Evolutionary conservation across 208 protist genomes (phyloP).

Genomic region (Leishmania martiniquensis): DNA sequence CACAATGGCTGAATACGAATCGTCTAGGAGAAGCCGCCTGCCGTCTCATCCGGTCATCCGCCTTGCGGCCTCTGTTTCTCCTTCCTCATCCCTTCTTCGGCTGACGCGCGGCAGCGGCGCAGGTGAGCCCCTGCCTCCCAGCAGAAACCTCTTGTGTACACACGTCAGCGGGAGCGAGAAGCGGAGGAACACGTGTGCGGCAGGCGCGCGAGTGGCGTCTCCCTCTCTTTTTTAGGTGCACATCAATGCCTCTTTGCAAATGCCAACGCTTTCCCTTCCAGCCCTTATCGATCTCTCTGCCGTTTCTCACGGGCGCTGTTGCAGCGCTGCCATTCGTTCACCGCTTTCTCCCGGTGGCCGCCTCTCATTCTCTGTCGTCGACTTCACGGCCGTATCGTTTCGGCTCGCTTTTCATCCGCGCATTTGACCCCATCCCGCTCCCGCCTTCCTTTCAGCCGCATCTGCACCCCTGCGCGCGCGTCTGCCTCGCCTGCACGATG

Average conservation of each 20-base stretch:
- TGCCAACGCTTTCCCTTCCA: neutral
- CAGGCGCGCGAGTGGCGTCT: neutral
- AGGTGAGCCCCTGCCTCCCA: neutral
- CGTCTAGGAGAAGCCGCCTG: too few species aligned
- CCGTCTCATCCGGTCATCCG: too few species aligned
- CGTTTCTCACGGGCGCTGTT: neutral
- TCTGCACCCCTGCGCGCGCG: neutral
- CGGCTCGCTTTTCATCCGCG: neutral
- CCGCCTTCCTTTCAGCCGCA: neutral
- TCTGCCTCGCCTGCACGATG: conserved; percentile 16
- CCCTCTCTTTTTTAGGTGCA: too few species aligned
- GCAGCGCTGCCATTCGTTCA: neutral
- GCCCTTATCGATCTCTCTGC: neutral
- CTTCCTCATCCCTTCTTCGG: conserved; percentile 1
- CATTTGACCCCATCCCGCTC: neutral
- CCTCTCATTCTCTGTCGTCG: neutral
- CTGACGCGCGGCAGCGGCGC: neutral
- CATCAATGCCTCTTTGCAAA: neutral
- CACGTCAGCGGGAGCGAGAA: neutral
- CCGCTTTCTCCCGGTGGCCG: too few species aligned
- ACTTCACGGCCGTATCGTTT: neutral
- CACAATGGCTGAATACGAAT: too few species aligned
- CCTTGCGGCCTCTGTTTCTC: too few species aligned
- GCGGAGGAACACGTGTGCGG: neutral
- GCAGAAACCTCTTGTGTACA: neutral